Evolutionary conservation across 2,329 filamentous ascomycete genomes (phyloP).

Genomic region (Neophaeococcomyces aloes): DNA sequence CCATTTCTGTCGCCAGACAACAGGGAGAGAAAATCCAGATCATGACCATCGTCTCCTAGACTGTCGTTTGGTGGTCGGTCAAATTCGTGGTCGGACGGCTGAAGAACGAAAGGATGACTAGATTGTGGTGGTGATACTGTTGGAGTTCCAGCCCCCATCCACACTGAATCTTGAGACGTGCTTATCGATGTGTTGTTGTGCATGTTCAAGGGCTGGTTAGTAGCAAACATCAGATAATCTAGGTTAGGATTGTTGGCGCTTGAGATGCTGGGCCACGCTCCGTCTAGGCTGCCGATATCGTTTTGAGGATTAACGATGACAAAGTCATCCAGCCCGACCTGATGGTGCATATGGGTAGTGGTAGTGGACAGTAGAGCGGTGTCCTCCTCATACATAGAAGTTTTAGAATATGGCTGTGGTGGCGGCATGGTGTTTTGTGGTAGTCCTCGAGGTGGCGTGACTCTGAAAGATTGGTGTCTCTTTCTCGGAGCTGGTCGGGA

Average conservation of each 20-base stretch:
- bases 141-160: not conserved
- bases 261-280: too few species aligned
- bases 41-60: too few species aligned
- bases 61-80: not conserved
- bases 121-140: not conserved
- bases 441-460: not conserved
- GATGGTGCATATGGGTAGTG: not conserved
- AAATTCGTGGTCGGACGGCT: not conserved
- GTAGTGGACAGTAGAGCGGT: not conserved
- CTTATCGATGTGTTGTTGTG: too few species aligned
- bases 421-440: not conserved
- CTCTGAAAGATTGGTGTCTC: not conserved
- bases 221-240: not conserved
- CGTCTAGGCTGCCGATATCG: too few species aligned
- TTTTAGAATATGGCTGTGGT: not conserved
- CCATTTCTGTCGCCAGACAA: too few species aligned
- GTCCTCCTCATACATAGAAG: not conserved
- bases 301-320: too few species aligned
- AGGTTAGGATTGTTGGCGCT: too few species aligned
- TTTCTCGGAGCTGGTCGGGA: slow-evolving; percentile 1
- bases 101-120: not conserved
- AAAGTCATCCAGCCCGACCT: too few species aligned
- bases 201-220: not conserved
- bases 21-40: too few species aligned
- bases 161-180: too few species aligned